These are phyloP conservation scores for Penicillium coffeae DNA, from an alignment of 495 filamentous ascomycete species.

Conservation along the genomic window DNA sequence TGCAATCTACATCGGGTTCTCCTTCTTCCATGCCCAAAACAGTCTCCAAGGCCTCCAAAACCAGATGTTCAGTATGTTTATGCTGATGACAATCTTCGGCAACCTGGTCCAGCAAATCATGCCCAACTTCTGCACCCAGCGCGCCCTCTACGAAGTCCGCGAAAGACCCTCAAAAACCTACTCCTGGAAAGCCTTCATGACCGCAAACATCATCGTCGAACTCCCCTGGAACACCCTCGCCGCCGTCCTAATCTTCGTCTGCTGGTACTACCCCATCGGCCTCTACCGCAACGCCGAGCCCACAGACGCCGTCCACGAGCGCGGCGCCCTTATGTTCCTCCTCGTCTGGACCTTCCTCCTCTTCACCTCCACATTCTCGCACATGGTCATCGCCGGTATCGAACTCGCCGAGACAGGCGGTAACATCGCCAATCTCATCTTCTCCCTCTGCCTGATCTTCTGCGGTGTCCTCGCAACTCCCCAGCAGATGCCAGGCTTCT, in stretches of 20 bases:
- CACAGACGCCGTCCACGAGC: slow-evolving; percentile 41
- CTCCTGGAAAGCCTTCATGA: slow-evolving; percentile 69
- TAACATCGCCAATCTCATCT: slow-evolving; percentile 58
- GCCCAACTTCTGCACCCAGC: slow-evolving; percentile 64
- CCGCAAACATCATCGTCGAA: slow-evolving; percentile 67
- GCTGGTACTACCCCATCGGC: slow-evolving; percentile 70
- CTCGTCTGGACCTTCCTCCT: slow-evolving; percentile 53
- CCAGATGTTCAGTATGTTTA: slow-evolving; percentile 87
- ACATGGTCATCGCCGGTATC: slow-evolving; percentile 63
- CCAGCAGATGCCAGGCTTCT: slow-evolving; percentile 61
- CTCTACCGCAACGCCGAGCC: slow-evolving; percentile 51
- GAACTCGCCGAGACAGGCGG: slow-evolving; percentile 60
- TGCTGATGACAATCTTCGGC: slow-evolving; percentile 78
- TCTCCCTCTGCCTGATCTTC: slow-evolving; percentile 61
- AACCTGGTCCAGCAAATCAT: slow-evolving; percentile 77
- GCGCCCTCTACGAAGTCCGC: slow-evolving; percentile 67
- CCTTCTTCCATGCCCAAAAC: slow-evolving; percentile 75
- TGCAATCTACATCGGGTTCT: slow-evolving; percentile 83
- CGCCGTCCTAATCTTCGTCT: slow-evolving; percentile 56
- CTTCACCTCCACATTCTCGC: slow-evolving; percentile 59
- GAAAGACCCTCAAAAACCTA: slow-evolving; percentile 72
- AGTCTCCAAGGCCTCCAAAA: slow-evolving; percentile 81
- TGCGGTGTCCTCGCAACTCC: slow-evolving; percentile 66
- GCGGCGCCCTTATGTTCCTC: slow-evolving; percentile 58
- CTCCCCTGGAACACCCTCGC: slow-evolving; percentile 70